phyloP scores from a whole-genome alignment of 2,329 filamentous ascomycete genomes.

The Fusarium praegraminearum region DNA sequence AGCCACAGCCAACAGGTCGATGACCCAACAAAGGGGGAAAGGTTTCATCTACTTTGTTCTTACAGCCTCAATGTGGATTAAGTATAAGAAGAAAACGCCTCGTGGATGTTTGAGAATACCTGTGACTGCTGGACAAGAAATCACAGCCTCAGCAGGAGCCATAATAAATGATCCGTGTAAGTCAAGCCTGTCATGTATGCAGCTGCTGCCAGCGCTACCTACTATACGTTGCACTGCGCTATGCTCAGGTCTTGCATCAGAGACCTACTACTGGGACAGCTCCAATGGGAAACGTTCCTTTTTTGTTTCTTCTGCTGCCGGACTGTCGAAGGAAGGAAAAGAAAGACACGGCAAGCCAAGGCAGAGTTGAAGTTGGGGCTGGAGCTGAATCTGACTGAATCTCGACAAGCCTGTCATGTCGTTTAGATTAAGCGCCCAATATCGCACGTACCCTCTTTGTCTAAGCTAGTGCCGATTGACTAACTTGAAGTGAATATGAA shows the following conservation, averaged over 20 bases:
- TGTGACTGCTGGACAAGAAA: not conserved
- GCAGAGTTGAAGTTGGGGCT: slow-evolving; percentile 8
- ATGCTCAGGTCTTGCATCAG: slow-evolving; percentile 2
- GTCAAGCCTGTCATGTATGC: slow-evolving; percentile 1
- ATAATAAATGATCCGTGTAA: slow-evolving; percentile 9
- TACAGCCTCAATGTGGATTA: slow-evolving; percentile 24
- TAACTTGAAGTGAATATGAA: slow-evolving; percentile 12
- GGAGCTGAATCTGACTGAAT: not conserved
- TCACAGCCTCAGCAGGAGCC: slow-evolving; percentile 6
- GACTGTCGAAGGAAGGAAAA: not conserved
- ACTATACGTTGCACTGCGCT: not conserved
- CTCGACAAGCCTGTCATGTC: slow-evolving; percentile 5
- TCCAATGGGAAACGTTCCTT: not conserved
- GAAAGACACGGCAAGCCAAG: not conserved
- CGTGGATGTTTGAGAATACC: slow-evolving; percentile 3
- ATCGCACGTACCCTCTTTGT: slow-evolving; percentile 12
- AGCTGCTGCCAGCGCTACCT: slow-evolving; percentile 2
- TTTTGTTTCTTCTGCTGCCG: not conserved
- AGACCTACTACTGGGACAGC: not conserved
- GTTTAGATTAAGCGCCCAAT: slow-evolving; percentile 25
- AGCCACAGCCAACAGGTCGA: slow-evolving; percentile 33
- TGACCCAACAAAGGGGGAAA: slow-evolving; percentile 12
- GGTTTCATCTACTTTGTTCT: slow-evolving; percentile 17
- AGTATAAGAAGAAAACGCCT: slow-evolving; percentile 23
- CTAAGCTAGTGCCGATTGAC: slow-evolving; percentile 13